Percentiles rank a stretch among this genome's conserved stretches.
phyloP scores from a whole-genome alignment of 306 rosid species.

The Ceratonia siliqua region DNA sequence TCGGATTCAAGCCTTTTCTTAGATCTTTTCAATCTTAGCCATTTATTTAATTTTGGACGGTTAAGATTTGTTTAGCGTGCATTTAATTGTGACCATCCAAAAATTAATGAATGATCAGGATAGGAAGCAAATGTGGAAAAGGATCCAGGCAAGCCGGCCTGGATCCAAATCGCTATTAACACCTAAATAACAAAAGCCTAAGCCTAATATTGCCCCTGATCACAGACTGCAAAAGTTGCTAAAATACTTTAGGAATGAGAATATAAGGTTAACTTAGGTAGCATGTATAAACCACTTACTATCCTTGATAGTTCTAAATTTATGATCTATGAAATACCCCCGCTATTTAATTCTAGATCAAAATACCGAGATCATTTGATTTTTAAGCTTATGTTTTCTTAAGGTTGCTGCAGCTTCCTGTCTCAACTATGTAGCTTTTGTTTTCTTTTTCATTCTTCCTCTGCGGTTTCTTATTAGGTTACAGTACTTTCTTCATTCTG shows the following conservation, averaged over 20 bases:
- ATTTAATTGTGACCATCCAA: no score
- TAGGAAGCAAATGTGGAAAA: no score
- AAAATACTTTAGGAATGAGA: neutral
- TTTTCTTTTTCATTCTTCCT: conserved; percentile 4
- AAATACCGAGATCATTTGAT: neutral
- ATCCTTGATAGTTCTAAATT: neutral
- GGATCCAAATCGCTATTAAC: no score
- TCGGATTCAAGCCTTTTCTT: no score
- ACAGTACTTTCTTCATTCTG: conserved; percentile 18
- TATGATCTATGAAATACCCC: neutral
- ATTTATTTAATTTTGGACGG: no score
- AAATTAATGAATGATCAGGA: no score
- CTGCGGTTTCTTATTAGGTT: conserved; percentile 11
- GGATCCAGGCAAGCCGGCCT: no score
- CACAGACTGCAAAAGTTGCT: no score
- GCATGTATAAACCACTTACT: neutral
- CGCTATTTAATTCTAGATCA: neutral
- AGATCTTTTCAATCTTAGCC: no score
- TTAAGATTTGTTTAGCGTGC: no score
- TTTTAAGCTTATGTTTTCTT: neutral
- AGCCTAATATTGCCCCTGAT: no score
- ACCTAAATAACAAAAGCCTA: no score
- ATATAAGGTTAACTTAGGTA: neutral
- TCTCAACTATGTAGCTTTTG: neutral
- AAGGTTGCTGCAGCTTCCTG: neutral